These are phyloP conservation scores for Dimocarpus longan DNA, from an alignment of 345 rosid genomes.

Conservation along the genomic window DNA sequence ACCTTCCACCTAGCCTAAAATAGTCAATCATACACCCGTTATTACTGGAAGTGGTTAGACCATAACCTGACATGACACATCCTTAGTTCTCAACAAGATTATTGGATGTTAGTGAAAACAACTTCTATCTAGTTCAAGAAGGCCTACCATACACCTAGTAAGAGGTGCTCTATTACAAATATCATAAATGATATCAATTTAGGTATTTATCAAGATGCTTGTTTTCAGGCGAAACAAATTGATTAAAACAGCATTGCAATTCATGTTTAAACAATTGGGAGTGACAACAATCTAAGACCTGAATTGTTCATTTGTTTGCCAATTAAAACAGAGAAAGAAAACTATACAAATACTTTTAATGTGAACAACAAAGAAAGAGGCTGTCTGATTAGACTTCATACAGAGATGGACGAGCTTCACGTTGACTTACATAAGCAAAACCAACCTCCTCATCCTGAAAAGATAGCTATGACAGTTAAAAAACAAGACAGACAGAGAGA, in stretches of 20 bases:
- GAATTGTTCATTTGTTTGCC: neutral
- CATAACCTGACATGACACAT: neutral
- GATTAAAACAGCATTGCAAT: neutral
- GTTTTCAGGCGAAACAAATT: neutral
- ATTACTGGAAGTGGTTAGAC: neutral
- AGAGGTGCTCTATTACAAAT: neutral
- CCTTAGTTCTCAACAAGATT: neutral
- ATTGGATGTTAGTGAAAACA: neutral
- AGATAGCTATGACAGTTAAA: conserved; percentile 17
- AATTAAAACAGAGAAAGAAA: neutral
- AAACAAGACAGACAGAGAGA: neutral
- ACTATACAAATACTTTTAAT: neutral
- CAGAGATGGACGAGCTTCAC: conserved; percentile 91
- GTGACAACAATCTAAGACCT: neutral
- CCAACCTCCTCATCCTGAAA: conserved; percentile 84
- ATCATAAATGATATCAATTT: no score
- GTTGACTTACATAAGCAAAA: conserved; percentile 87
- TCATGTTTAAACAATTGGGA: neutral
- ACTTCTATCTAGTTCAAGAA: neutral
- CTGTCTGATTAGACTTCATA: conserved; percentile 42
- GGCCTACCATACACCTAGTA: neutral
- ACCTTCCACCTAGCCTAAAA: neutral
- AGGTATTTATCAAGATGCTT: neutral
- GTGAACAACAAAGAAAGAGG: conserved; percentile 19
- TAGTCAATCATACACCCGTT: neutral